phyloP scores from a whole-genome alignment of 768 basidiomycete species.

The Auriscalpium microsporum region DNA sequence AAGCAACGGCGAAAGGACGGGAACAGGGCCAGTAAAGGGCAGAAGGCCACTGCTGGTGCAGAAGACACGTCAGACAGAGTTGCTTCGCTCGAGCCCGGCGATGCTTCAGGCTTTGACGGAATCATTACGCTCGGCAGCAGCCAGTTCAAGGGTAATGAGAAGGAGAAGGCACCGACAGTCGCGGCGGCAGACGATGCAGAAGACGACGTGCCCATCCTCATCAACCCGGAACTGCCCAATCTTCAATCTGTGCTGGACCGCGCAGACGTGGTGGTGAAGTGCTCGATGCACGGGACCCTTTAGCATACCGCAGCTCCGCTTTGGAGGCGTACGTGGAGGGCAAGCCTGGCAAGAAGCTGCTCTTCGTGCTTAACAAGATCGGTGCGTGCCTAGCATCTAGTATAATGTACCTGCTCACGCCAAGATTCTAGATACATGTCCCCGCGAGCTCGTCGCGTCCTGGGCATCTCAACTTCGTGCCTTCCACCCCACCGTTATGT shows the following conservation, averaged over 20 bases:
- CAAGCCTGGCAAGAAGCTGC: slow-evolving; percentile 36
- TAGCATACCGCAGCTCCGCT: slow-evolving; percentile 54
- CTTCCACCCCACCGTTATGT: slow-evolving; percentile 57
- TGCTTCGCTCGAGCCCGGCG: slow-evolving; percentile 22
- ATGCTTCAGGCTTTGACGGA: slow-evolving; percentile 34
- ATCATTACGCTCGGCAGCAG: slow-evolving; percentile 27
- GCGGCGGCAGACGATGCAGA: slow-evolving; percentile 28
- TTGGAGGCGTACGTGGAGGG: slow-evolving; percentile 47
- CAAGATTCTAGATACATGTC: slow-evolving; percentile 55
- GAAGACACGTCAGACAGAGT: slow-evolving; percentile 21
- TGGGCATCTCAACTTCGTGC: slow-evolving; percentile 61
- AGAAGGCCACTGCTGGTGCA: slow-evolving; percentile 10
- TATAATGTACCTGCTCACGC: background rate
- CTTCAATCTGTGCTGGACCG: slow-evolving; percentile 61
- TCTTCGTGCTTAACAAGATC: slow-evolving; percentile 81
- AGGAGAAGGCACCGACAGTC: slow-evolving; percentile 20
- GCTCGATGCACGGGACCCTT: slow-evolving; percentile 79
- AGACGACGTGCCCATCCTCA: slow-evolving; percentile 50
- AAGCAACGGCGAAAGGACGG: slow-evolving; percentile 60
- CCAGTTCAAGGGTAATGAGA: slow-evolving; percentile 4
- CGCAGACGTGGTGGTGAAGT: slow-evolving; percentile 76
- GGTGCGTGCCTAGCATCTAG: slow-evolving; percentile 40
- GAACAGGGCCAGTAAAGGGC: slow-evolving; percentile 40
- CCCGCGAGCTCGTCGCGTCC: slow-evolving; percentile 60
- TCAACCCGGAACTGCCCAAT: slow-evolving; percentile 55